These are phyloP conservation scores for Mucor lusitanicus DNA, from an alignment of 371 early-diverging fungal genomes.

Conservation along the genomic window DNA sequence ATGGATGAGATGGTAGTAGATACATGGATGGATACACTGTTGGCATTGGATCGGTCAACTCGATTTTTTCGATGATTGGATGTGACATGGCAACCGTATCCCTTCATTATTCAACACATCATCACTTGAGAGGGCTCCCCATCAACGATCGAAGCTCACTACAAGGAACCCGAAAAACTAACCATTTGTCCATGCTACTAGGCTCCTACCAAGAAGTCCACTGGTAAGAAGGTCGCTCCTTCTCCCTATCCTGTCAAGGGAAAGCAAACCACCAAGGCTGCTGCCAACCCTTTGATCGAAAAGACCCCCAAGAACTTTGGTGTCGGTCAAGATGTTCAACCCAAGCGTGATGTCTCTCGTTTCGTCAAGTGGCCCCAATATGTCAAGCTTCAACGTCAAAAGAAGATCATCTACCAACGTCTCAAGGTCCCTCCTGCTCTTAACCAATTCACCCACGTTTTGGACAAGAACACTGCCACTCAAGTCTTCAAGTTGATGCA, in stretches of 20 bases:
- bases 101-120: too few species aligned
- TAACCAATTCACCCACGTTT: slow-evolving; percentile 98
- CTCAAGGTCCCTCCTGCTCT: slow-evolving; percentile 99
- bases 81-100: background rate
- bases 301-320: slow-evolving; percentile 90
- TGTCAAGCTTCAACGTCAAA: slow-evolving; percentile 96
- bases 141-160: too few species aligned
- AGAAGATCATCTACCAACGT: slow-evolving; percentile 95
- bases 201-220: slow-evolving; percentile 50
- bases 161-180: too few species aligned
- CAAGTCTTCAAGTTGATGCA: slow-evolving; percentile 94
- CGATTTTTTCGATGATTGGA: background rate
- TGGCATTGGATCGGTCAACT: background rate
- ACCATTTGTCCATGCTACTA: slow-evolving; percentile 17
- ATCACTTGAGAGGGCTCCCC: too few species aligned
- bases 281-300: slow-evolving; percentile 91
- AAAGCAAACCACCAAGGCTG: slow-evolving; percentile 66
- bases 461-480: slow-evolving; percentile 97
- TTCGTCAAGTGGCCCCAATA: slow-evolving; percentile 98
- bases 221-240: slow-evolving; percentile 91
- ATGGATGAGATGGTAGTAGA: slow-evolving; percentile 11
- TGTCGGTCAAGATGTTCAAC: slow-evolving; percentile 94
- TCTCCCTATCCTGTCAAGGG: slow-evolving; percentile 79
- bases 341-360: slow-evolving; percentile 93
- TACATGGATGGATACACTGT: background rate